Evolutionary conservation across 306 rosid species (phyloP), one percentile per base, ranked within the genome.

Genomic region (Hippophae rhamnoides): DNA sequence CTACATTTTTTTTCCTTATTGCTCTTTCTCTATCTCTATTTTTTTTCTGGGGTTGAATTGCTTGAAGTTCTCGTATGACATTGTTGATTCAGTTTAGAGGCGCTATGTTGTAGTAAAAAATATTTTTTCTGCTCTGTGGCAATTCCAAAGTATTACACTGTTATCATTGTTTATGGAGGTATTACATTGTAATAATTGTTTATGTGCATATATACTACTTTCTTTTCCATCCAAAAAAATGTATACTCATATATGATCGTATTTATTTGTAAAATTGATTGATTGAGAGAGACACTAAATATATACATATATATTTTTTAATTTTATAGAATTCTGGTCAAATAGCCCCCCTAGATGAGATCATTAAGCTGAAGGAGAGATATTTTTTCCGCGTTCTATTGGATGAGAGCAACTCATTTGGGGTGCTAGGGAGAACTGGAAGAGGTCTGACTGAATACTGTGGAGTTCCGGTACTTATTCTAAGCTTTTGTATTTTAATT

Each of bases 341-440:
- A 79, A 84, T 93, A 63, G 94, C 95, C 71, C 97, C 95, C 53
- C 72, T 93, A 46, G 87, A 86, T 12, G 86, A 88, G 81, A 93
- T 93, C 74, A 85, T 88, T 70, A 81, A 71, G 69, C 70, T 93
- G 89, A 93, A 93, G 82, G 99, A 93, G 83, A 76, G 84, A 72
- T 82, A 84, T 57, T 72, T 66, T 1, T 93, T 93, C 60, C 99
- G 97, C 58, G 89, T 86, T 77, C 74, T 86, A 76, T 64, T 93
- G 83, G 99, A 93, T 62, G 99, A 88, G 78, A 93, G 97, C 86
- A 93, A 93, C 80, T 93, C 99, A 9, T 67, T 93, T 71, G 99
- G 99, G 49, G 99, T 86, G 73, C 95, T 93, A 66, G 97, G 99
- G 68, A 73, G 68, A 54, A 74, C 86, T 13, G 97, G 99, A 80